Base-by-base conservation (phyloP, 352 stramenopile genomes). In the Globisporangium iwayamae region DNA sequence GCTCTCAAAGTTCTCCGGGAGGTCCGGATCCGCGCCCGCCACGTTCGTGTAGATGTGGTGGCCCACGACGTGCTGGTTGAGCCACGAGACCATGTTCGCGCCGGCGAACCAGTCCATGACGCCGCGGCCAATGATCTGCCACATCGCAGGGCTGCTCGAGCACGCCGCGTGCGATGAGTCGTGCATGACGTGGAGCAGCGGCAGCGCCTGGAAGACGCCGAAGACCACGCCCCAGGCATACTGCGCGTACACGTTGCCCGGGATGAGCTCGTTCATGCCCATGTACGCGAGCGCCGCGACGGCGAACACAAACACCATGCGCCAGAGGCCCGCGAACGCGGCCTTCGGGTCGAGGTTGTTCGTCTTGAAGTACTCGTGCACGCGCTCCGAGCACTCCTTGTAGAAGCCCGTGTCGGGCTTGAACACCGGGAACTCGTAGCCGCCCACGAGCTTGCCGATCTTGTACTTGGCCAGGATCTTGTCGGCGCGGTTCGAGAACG, bases 41-140 rank as follows among this genome's bases (percentile, higher is more conserved):
- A 98, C 87, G 75, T 98, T 98, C 45, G 95, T 98, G 81, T 97
- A 98, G 63, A 94, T 94, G 79, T 98, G 95, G 76, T 98, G 95
- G 54, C 91, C 95, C 63, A 98, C 92, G 6, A 97, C 93, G 80
- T 98, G 95, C 76, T 98, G 95, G 70, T 98, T 96, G 39, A 97
- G 85, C 94, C 91, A 98, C 76, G 85, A 97, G 62, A 89, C 76
- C 87, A 96, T 97, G 78, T 78, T 95, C n/a, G 85, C 87, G 34
- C 91, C 92, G 18, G 90, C 84, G 36, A 97, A 93, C 83, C 91
- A 97, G 73, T 98, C 91, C 79, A 98, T 91, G 45, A 76, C 86
- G 53, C 82, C 85, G 62, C 84, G 88, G 56, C 77, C 92, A 39
- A 87, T 90, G 39, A 93, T 60, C 28, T 73, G 78, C 78, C 88